Conservation (phyloP, 1,139 yeast genomes). For the Saccharomyces uvarum region DNA sequence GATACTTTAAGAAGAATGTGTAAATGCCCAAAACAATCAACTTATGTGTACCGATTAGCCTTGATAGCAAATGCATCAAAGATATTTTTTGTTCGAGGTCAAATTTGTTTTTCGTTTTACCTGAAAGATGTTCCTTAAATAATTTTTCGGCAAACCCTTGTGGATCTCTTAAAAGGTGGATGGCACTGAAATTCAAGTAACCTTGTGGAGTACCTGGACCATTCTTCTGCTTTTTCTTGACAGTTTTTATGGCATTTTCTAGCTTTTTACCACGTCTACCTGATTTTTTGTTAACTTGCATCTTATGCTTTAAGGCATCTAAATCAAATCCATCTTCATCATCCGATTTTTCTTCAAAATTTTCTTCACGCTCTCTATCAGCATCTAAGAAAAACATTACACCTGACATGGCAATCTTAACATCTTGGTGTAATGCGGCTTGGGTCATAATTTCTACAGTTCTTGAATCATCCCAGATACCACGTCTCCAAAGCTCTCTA, state of each 20-base stretch:
- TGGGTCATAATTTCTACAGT: constrained; percentile 96
- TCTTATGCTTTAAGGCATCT: constrained; percentile 64
- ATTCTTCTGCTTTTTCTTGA: constrained; percentile 52
- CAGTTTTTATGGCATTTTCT: constrained; percentile 58
- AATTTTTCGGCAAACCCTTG: constrained; percentile 92
- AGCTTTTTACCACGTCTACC: constrained; percentile 73
- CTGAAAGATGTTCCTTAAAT: constrained; percentile 62
- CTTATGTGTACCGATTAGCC: constrained; percentile 91
- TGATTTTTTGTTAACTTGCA: constrained; percentile 76
- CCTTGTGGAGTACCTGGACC: constrained; percentile 51
- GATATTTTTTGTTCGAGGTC: constrained; percentile 83
- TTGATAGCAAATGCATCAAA: constrained; percentile 75
- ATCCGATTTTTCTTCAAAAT: constrained; percentile 61
- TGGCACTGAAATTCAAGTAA: constrained; percentile 84
- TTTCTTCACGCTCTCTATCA: constrained; percentile 87
- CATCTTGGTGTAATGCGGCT: constrained; percentile 79
- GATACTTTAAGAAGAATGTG: constrained; percentile 76
- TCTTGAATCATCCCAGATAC: constrained; percentile 95
- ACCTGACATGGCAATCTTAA: constrained; percentile 84
- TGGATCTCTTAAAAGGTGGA: constrained; percentile 89
- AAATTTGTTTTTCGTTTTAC: constrained; percentile 58
- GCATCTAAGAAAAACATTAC: constrained; percentile 89
- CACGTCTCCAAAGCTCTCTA: constrained; percentile 93
- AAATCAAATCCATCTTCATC: constrained; percentile 70
- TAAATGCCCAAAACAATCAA: constrained; percentile 82